A percentile compares a stretch with the other conserved stretches of the same genome.
Evolutionary conservation across 257 asterid genomes (phyloP).

Genomic region (Catharanthus roseus): DNA sequence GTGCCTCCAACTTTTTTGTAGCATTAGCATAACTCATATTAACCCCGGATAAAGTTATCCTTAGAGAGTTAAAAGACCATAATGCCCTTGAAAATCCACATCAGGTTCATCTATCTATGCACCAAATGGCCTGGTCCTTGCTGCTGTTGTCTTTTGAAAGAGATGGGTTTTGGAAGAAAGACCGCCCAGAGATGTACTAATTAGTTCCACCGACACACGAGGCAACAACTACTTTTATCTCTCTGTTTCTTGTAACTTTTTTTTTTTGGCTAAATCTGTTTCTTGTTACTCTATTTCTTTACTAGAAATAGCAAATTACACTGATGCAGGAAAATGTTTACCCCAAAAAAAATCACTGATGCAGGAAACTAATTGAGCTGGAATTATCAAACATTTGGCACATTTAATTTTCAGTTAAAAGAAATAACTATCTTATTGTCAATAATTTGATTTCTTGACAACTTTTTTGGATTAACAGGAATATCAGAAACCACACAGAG

Average conservation of each 20-base stretch:
- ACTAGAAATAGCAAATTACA: constrained; percentile 1
- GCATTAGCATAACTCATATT: no score
- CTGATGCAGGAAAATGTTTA: constrained; percentile 2
- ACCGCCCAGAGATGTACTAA: not conserved
- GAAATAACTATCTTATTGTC: not conserved
- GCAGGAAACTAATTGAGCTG: constrained; percentile 14
- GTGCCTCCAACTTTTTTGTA: not conserved
- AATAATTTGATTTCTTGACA: not conserved
- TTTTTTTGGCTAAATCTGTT: no score
- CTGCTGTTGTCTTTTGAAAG: not conserved
- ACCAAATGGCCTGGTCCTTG: not conserved
- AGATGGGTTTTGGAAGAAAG: not conserved
- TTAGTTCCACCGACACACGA: constrained; percentile 22
- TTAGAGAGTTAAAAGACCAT: not conserved
- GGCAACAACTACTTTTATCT: not conserved
- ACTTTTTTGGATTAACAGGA: constrained; percentile 41
- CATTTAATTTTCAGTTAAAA: not conserved
- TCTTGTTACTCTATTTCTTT: not conserved
- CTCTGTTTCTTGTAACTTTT: not conserved
- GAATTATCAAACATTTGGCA: constrained; percentile 6
- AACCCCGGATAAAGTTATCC: not conserved
- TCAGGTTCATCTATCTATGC: not conserved
- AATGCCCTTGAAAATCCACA: not conserved
- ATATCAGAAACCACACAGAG: constrained; percentile 66
- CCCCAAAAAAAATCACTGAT: no score